Conservation (phyloP, 495 filamentous ascomycete genomes). For the Saxophila tyrrhenica region DNA sequence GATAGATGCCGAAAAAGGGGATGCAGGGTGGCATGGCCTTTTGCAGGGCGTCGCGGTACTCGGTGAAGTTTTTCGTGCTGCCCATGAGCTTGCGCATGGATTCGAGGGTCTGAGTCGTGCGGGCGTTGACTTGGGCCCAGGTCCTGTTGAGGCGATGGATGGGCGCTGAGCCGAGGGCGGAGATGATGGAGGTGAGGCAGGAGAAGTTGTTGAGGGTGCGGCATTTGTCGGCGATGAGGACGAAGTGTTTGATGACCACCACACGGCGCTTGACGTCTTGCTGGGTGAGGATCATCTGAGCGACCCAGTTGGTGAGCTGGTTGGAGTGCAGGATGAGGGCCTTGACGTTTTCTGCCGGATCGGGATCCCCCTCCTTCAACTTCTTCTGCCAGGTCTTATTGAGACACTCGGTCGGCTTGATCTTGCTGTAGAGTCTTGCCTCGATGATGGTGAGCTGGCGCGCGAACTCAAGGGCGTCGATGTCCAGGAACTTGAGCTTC, state of each 20-base stretch:
- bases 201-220: slow-evolving; percentile 92
- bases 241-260: slow-evolving; percentile 96
- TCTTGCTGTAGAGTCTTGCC: slow-evolving; percentile 85
- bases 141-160: slow-evolving; percentile 88
- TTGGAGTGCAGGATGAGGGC: slow-evolving; percentile 95
- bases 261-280: slow-evolving; percentile 89
- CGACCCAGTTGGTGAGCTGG: slow-evolving; percentile 97
- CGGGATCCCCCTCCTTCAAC: slow-evolving; percentile 64
- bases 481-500: slow-evolving; percentile 97
- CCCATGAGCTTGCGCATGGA: slow-evolving; percentile 91
- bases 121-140: slow-evolving; percentile 85
- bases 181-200: slow-evolving; percentile 96
- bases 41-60: slow-evolving; percentile 88
- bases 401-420: slow-evolving; percentile 87
- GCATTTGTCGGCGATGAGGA: slow-evolving; percentile 94
- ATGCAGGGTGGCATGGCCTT: slow-evolving; percentile 92
- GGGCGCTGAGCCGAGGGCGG: slow-evolving; percentile 82
- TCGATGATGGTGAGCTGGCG: slow-evolving; percentile 95
- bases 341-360: slow-evolving; percentile 90
- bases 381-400: slow-evolving; percentile 99
- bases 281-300: slow-evolving; percentile 97
- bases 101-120: slow-evolving; percentile 68
- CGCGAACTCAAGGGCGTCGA: slow-evolving; percentile 90
- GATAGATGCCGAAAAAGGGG: slow-evolving; percentile 97
- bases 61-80: slow-evolving; percentile 95